Evolutionary conservation across 345 rosid genomes (phyloP).

Genomic region (Erysimum cheiranthoides): DNA sequence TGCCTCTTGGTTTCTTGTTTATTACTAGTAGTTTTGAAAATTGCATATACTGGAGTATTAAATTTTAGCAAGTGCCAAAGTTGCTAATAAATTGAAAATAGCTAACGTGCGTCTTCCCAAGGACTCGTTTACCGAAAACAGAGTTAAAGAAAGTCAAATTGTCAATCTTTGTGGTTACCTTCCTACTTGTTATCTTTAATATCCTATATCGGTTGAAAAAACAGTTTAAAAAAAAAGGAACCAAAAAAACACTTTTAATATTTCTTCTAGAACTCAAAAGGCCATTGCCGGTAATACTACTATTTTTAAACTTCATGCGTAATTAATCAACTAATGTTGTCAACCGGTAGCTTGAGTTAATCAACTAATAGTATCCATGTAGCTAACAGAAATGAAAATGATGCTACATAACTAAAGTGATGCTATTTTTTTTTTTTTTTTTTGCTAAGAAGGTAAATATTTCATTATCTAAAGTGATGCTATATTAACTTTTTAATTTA

Average conservation of each 20-base stretch:
- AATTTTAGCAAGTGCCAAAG: constrained; percentile 3
- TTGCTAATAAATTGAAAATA: constrained; percentile 11
- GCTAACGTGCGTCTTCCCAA: constrained; percentile 35
- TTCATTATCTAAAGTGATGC: background rate
- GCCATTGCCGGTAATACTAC: too few species aligned
- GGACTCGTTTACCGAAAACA: constrained; percentile 24
- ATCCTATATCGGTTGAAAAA: background rate
- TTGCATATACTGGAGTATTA: background rate
- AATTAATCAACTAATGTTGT: background rate
- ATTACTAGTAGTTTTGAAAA: background rate
- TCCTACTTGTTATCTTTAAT: background rate
- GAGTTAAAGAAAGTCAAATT: constrained; percentile 28
- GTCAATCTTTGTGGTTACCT: constrained; percentile 14
- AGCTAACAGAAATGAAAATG: background rate
- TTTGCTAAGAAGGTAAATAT: too few species aligned
- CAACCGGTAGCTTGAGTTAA: background rate
- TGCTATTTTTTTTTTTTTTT: too few species aligned
- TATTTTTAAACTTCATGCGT: too few species aligned
- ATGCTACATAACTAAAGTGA: background rate
- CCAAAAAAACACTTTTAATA: too few species aligned
- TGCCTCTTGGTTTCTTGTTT: constrained; percentile 10
- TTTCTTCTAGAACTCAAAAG: background rate
- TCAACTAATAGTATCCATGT: background rate
- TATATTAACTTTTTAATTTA: background rate
- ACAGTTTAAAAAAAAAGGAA: background rate